Conservation (phyloP, 2,329 filamentous ascomycete species). For the Fusarium continuum region DNA sequence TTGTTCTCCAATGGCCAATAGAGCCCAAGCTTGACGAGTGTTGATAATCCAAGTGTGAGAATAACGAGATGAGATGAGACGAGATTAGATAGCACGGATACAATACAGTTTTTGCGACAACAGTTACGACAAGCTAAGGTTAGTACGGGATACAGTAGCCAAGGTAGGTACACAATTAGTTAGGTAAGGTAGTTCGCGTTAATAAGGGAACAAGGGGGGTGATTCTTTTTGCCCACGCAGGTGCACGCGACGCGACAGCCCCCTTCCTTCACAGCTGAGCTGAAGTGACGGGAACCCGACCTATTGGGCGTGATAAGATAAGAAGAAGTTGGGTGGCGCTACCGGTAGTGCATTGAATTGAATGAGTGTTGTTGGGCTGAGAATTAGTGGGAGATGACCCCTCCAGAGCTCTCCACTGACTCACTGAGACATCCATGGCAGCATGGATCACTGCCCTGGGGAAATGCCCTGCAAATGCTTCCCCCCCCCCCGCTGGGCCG, state of each 20-base stretch:
- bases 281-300: not conserved
- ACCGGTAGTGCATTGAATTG: not conserved
- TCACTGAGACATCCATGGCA: not conserved
- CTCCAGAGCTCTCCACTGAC: slow-evolving; percentile 7
- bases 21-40: not conserved
- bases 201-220: slow-evolving; percentile 20
- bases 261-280: slow-evolving; percentile 6
- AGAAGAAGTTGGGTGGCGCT: no score
- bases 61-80: slow-evolving; percentile 15
- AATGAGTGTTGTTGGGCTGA: not conserved
- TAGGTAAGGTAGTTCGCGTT: slow-evolving; percentile 16
- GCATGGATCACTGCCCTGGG: no score
- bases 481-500: slow-evolving; percentile 14
- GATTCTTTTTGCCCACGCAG: slow-evolving; percentile 22
- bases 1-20: not conserved
- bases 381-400: slow-evolving; percentile 6
- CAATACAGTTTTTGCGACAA: slow-evolving; percentile 30
- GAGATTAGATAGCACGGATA: slow-evolving; percentile 18
- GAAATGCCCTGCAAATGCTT: slow-evolving; percentile 4
- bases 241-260: slow-evolving; percentile 29
- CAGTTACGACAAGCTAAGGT: slow-evolving; percentile 6
- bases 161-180: slow-evolving; percentile 26
- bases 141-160: slow-evolving; percentile 14
- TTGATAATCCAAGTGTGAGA: slow-evolving; percentile 13
- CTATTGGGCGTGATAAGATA: slow-evolving; percentile 28